Evolutionary conservation across 164 flowering plant genomes (phyloP).

Genomic region (Sedum album): DNA sequence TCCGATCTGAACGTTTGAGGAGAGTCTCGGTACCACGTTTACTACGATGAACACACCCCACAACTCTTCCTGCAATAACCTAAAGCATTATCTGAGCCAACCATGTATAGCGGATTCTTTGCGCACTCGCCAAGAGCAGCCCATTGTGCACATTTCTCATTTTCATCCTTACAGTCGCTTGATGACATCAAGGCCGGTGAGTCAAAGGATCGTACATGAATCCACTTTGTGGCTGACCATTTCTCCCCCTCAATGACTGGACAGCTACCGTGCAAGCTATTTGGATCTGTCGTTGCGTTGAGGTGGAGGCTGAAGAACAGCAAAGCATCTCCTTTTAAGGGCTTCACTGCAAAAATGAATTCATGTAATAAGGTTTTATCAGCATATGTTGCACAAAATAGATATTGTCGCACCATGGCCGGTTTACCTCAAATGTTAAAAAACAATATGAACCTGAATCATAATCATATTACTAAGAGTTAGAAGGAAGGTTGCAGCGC

Average conservation of each 20-base stretch:
- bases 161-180: conserved; percentile 42
- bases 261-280: conserved; percentile 92
- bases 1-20: not conserved
- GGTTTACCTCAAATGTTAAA: too few relatives aligned
- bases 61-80: conserved; percentile 53
- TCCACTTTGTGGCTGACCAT: conserved; percentile 99
- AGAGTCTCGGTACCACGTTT: not conserved
- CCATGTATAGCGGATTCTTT: conserved; percentile 40
- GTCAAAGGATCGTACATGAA: conserved; percentile 69
- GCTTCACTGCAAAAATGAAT: conserved; percentile 55
- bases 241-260: conserved; percentile 93
- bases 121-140: conserved; percentile 45
- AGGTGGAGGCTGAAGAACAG: conserved; percentile 88
- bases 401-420: too few relatives aligned
- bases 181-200: not conserved
- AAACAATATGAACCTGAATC: too few relatives aligned
- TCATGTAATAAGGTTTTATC: not conserved
- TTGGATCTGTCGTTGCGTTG: conserved; percentile 54
- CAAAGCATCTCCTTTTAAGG: conserved; percentile 86
- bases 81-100: conserved; percentile 18
- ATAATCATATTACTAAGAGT: too few relatives aligned
- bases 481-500: not conserved
- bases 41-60: conserved; percentile 26
- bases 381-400: too few relatives aligned
- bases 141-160: conserved; percentile 48